Evolutionary conservation across 176 grass and related monocot genomes (phyloP).

Genomic region (barley (Hordeum vulgare)): MorexV3_pseudomolecules_assembly NC_058523.1:555372027-555372526

Average conservation of each 20-base stretch:
- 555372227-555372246: neutral
- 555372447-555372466: constrained; percentile 96
- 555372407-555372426: constrained; percentile 43
- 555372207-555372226: neutral
- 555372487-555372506: constrained; percentile 95
- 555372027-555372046: constrained; percentile 60
- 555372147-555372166: constrained; percentile 21
- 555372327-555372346: neutral
- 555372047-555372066: constrained; percentile 95
- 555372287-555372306: neutral
- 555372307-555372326: neutral
- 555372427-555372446: constrained; percentile 99
- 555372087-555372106: constrained; percentile 93
- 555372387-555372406: neutral
- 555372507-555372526: constrained; percentile 93
- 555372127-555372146: constrained; percentile 99
- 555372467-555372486: constrained; percentile 95
- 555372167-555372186: neutral
- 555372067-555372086: constrained; percentile 99
- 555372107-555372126: constrained; percentile 95
- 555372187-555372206: neutral
- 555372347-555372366: neutral
- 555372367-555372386: neutral
- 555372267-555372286: neutral
- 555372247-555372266: neutral